phyloP scores from a whole-genome alignment of 1,139 yeast species.

The Meyerozyma sp. region DNA sequence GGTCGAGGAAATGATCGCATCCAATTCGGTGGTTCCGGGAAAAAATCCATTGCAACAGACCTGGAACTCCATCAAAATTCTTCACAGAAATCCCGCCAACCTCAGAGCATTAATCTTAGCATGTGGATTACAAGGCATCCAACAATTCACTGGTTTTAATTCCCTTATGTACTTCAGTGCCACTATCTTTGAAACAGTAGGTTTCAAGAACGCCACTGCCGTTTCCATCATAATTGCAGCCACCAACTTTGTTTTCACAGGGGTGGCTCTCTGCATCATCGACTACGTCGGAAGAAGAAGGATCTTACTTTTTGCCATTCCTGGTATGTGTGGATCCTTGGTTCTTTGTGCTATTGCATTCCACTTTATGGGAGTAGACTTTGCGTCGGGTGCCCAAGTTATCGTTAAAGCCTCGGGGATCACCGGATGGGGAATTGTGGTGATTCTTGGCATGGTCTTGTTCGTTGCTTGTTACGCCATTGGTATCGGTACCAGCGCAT shows the following conservation, averaged over 20 bases:
- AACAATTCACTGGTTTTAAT: conserved; percentile 93
- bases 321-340: conserved; percentile 75
- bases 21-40: conserved; percentile 65
- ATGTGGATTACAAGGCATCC: conserved; percentile 91
- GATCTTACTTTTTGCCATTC: conserved; percentile 67
- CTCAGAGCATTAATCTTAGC: conserved; percentile 83
- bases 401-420: conserved; percentile 42
- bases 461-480: conserved; percentile 88
- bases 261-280: conserved; percentile 75
- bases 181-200: conserved; percentile 83
- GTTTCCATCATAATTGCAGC: conserved; percentile 93
- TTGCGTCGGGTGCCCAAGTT: conserved; percentile 43
- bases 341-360: conserved; percentile 81
- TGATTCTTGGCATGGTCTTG: conserved; percentile 77
- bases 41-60: conserved; percentile 46
- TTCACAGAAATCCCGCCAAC: conserved; percentile 75
- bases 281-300: conserved; percentile 84
- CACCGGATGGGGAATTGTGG: conserved; percentile 80
- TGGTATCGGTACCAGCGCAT: conserved; percentile 95
- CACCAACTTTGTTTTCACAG: conserved; percentile 82
- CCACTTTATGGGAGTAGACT: conserved; percentile 67
- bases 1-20: conserved; percentile 50
- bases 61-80: conserved; percentile 59
- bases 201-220: conserved; percentile 81
- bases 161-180: conserved; percentile 92